These are phyloP conservation scores for Cladobotryum protrusum DNA, from an alignment of 2,329 filamentous ascomycete genomes.

Conservation along the genomic window DNA sequence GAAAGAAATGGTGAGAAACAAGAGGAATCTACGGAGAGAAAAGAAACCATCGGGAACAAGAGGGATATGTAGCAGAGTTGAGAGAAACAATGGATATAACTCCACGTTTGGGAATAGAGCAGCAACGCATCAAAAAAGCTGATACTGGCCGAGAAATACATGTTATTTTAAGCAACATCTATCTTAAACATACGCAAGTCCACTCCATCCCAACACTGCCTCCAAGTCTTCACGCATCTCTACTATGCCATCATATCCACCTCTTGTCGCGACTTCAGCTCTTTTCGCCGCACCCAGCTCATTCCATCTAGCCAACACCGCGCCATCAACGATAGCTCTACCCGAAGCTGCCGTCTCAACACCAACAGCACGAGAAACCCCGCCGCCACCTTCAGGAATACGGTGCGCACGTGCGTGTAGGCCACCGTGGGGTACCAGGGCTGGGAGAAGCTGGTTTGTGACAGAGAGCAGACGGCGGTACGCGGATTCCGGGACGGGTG, in stretches of 20 bases:
- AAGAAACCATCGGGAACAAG: too few relatives aligned
- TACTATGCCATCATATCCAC: slow-evolving; percentile 59
- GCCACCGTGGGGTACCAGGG: slow-evolving; percentile 69
- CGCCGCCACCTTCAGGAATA: slow-evolving; percentile 43
- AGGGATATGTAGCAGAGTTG: too few relatives aligned
- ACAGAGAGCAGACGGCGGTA: slow-evolving; percentile 82
- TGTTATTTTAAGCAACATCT: background rate
- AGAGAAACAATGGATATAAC: too few relatives aligned
- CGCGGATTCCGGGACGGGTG: slow-evolving; percentile 67
- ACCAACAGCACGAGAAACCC: slow-evolving; percentile 36
- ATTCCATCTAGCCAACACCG: slow-evolving; percentile 66
- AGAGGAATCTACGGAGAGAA: too few relatives aligned
- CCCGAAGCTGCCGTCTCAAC: slow-evolving; percentile 51
- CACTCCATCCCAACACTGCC: slow-evolving; percentile 54
- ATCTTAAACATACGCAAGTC: slow-evolving; percentile 49
- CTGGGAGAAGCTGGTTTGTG: slow-evolving; percentile 70
- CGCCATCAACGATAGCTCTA: slow-evolving; percentile 70
- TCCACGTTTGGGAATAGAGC: too few relatives aligned
- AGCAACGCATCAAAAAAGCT: too few relatives aligned
- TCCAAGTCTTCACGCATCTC: slow-evolving; percentile 66
- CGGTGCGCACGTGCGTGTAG: slow-evolving; percentile 81
- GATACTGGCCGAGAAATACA: too few relatives aligned
- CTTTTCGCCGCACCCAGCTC: slow-evolving; percentile 67
- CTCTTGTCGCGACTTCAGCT: slow-evolving; percentile 66
- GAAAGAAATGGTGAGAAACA: too few relatives aligned